phyloP scores from a whole-genome alignment of 2,329 filamentous ascomycete species.

The Sporothrix pallida region DNA sequence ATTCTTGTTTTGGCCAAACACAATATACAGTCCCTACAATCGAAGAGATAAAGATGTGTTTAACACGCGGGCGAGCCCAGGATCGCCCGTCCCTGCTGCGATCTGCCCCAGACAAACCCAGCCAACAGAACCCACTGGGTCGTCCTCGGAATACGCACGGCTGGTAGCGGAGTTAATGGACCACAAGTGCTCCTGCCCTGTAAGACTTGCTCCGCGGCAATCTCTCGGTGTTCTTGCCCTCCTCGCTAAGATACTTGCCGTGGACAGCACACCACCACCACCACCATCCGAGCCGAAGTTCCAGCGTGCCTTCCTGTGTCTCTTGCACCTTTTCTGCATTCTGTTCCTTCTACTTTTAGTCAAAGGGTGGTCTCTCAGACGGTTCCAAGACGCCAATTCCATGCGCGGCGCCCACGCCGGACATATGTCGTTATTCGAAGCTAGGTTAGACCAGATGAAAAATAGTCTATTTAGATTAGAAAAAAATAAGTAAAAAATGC shows the following conservation, averaged over 20 bases:
- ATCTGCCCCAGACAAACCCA: slow-evolving; percentile 10
- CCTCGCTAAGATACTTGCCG: slow-evolving; percentile 16
- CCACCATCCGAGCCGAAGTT: slow-evolving; percentile 6
- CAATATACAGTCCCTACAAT: not conserved
- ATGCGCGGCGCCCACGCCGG: slow-evolving; percentile 17
- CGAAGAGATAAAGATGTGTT: slow-evolving; percentile 11
- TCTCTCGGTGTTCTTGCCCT: not conserved
- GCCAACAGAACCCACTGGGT: not conserved
- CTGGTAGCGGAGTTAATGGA: slow-evolving; percentile 17
- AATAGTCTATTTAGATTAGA: slow-evolving; percentile 8
- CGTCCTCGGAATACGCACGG: slow-evolving; percentile 21
- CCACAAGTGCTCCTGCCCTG: slow-evolving; percentile 2
- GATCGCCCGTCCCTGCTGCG: slow-evolving; percentile 11
- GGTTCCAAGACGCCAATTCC: slow-evolving; percentile 6
- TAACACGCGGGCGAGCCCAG: not conserved
- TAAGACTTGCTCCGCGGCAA: not conserved
- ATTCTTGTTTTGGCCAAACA: too few species aligned
- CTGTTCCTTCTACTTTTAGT: not conserved
- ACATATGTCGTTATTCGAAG: slow-evolving; percentile 5
- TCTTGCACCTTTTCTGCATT: not conserved
- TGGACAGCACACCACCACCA: not conserved
- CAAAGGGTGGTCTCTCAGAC: not conserved
- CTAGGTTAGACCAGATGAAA: slow-evolving; percentile 12
- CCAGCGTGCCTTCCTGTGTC: not conserved
- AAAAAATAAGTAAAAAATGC: not conserved